Conservation (phyloP, 1,284 basidiomycete genomes). For the Cutaneotrichosporon dermatis region DNA sequence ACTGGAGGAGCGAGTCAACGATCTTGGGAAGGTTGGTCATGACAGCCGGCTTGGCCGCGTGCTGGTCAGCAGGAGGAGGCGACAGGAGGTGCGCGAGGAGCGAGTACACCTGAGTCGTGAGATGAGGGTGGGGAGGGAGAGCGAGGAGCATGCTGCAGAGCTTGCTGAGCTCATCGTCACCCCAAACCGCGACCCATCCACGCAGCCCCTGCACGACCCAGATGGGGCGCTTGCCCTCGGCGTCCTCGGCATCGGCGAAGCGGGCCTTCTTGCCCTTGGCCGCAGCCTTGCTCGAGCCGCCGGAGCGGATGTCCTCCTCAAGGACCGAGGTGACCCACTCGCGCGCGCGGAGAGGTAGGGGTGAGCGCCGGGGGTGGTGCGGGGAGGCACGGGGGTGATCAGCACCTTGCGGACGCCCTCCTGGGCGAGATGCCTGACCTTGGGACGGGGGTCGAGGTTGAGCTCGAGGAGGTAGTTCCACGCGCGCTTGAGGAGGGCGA, state of each 20-base stretch:
- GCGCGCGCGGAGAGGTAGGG: constrained; percentile 72
- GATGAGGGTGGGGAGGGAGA: constrained; percentile 75
- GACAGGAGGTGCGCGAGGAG: constrained; percentile 71
- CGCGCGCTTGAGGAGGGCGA: constrained; percentile 64
- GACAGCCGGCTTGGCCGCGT: constrained; percentile 34
- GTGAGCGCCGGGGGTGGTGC: constrained; percentile 58
- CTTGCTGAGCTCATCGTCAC: constrained; percentile 63
- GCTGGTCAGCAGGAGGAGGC: constrained; percentile 42
- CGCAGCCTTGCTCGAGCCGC: constrained; percentile 54
- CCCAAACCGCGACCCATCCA: constrained; percentile 59
- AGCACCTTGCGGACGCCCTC: constrained; percentile 77
- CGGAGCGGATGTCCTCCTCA: constrained; percentile 58
- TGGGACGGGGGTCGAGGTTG: constrained; percentile 81
- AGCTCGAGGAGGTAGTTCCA: constrained; percentile 72
- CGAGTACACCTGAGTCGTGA: constrained; percentile 76
- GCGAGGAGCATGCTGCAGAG: constrained; percentile 67
- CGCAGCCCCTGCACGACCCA: constrained; percentile 70
- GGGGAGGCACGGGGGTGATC: constrained; percentile 67
- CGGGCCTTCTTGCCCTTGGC: constrained; percentile 62
- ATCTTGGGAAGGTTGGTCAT: constrained; percentile 59
- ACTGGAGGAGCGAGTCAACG: constrained; percentile 66
- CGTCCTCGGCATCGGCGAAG: constrained; percentile 51
- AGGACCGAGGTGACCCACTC: constrained; percentile 73
- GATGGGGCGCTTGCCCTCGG: constrained; percentile 66
- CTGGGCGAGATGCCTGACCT: constrained; percentile 85